Conservation (phyloP, 345 rosid genomes). For the Tarenaya hassleriana region DNA sequence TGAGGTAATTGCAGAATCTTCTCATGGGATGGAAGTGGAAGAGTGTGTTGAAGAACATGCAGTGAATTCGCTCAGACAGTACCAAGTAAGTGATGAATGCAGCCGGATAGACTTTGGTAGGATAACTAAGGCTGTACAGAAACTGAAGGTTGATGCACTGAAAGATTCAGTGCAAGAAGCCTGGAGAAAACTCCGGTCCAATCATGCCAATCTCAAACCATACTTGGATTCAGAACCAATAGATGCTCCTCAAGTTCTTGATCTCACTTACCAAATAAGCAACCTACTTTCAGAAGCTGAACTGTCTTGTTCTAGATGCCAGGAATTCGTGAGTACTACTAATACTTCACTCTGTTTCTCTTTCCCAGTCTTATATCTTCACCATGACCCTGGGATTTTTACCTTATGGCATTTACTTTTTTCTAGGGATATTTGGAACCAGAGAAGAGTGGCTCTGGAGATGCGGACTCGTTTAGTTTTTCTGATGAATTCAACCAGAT, state of each 20-base stretch:
- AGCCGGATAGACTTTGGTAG: conserved; percentile 63
- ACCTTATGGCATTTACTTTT: conserved; percentile 16
- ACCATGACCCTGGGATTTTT: conserved; percentile 6
- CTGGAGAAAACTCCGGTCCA: conserved; percentile 54
- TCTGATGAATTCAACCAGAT: conserved; percentile 47
- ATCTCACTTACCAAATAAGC: conserved; percentile 48
- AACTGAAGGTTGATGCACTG: conserved; percentile 19
- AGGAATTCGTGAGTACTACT: conserved; percentile 35
- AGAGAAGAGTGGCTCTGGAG: conserved; percentile 32
- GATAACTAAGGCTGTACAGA: conserved; percentile 28
- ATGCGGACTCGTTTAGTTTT: conserved; percentile 37
- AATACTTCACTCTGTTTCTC: not conserved
- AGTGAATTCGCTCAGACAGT: conserved; percentile 34
- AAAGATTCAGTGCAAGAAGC: conserved; percentile 48
- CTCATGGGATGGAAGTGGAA: conserved; percentile 37
- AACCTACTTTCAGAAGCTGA: conserved; percentile 74
- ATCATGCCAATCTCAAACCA: conserved; percentile 38
- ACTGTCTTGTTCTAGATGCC: conserved; percentile 43
- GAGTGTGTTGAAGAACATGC: conserved; percentile 36
- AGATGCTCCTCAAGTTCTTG: conserved; percentile 41
- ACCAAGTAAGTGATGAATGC: conserved; percentile 74
- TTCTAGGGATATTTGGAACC: conserved; percentile 52
- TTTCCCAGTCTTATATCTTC: conserved; percentile 7
- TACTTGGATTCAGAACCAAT: conserved; percentile 44
- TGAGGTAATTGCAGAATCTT: conserved; percentile 38